Evolutionary conservation across 2,329 filamentous ascomycete species (phyloP), one percentile per base, ranked within the genome.

Genomic region (Ascochyta clinopodiicola): DNA sequence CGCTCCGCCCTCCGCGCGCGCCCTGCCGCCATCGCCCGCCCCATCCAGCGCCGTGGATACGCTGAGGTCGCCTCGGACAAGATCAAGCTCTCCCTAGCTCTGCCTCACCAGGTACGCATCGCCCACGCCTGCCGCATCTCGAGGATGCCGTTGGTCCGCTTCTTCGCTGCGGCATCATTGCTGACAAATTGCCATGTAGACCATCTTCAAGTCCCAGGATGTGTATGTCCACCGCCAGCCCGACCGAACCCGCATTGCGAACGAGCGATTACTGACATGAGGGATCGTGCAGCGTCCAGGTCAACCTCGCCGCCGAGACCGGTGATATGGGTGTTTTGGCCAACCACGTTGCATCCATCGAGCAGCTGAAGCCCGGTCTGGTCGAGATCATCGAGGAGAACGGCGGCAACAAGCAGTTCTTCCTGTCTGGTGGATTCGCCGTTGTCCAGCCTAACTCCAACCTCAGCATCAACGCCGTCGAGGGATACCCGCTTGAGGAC

Each of bases 291-390:
- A 92, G 90, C 81, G 88, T 98, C 75, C 95, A 99, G 84, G 95
- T 99, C 84, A 99, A 99, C 87, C 89, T 99, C 75, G 90, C 95
- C 78, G 95, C 95, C 75, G 95, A 96, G 80, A 96, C 93, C 62
- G 95, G 95, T 78, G 95, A 98, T 73, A 99, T 99, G 95, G 95
- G 95, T 90, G 89, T 99, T 73, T 90, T 99, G 77, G 95, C 95
- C 78, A 96, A 95, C 86, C 95, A 99, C 87, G 95, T 99, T 73
- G 93, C 95, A 65, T 92, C 93, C 61, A 98, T 99, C 76, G 95
- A 99, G 86, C 95, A 99, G 85, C 86, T 99, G 80, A 96, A 96
- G 87, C 93, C 95, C 60, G 95, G 95, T 75, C 82, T 98, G 69
- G 86, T 99, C 69, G 94, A 98, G 85, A 85, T 99, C 75, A 87